Evolutionary conservation across 257 asterid genomes (phyloP).

Genomic region (Lycium ferocissimum): DNA sequence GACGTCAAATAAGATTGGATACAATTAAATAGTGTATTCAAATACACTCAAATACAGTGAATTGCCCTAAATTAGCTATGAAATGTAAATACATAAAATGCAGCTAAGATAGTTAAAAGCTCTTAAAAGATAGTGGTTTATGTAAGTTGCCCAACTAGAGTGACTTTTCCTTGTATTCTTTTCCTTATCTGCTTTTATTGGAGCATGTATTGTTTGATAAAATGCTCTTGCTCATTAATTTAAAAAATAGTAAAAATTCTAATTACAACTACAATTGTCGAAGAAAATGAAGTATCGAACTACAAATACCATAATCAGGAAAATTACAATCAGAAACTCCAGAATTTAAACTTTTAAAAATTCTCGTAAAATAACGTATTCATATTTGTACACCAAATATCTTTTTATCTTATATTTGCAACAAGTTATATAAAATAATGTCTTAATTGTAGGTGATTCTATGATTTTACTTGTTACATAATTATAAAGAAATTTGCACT

Average conservation of each 20-base stretch:
- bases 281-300: background rate
- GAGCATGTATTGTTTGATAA: background rate
- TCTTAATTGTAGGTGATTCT: background rate
- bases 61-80: too few relatives aligned
- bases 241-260: background rate
- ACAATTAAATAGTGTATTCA: too few relatives aligned
- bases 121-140: too few relatives aligned
- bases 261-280: background rate
- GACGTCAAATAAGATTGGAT: too few relatives aligned
- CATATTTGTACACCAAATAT: background rate
- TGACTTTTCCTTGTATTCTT: background rate
- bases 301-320: background rate
- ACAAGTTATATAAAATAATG: too few relatives aligned
- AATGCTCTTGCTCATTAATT: background rate
- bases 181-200: background rate
- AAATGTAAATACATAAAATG: too few relatives aligned
- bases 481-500: background rate
- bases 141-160: background rate
- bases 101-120: too few relatives aligned
- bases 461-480: too few relatives aligned
- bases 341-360: background rate
- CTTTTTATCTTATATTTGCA: background rate
- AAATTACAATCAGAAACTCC: background rate
- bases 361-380: background rate
- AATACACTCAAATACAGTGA: too few relatives aligned